Evolutionary conservation across 257 asterid species (phyloP).

Genomic region (Solanum gracilifrons): DNA sequence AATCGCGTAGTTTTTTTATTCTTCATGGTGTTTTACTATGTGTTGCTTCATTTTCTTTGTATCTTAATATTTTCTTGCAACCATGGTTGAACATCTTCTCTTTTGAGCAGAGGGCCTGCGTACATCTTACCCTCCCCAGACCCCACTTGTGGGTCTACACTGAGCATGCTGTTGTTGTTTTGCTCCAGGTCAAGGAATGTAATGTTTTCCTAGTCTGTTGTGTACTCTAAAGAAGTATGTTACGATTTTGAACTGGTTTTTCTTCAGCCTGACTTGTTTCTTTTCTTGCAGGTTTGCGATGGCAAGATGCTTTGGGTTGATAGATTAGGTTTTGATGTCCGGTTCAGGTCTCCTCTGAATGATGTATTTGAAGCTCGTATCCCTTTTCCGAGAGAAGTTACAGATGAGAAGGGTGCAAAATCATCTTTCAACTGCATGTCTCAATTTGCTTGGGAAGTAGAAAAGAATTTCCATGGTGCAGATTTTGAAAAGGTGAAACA

Average conservation of each 20-base stretch:
- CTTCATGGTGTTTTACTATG: neutral
- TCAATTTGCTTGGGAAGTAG: slow-evolving; percentile 96
- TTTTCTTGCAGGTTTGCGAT: slow-evolving; percentile 49
- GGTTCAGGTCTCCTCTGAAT: slow-evolving; percentile 38
- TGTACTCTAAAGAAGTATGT: neutral
- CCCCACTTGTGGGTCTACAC: neutral
- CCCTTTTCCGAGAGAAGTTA: slow-evolving; percentile 87
- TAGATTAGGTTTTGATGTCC: slow-evolving; percentile 80
- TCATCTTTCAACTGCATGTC: slow-evolving; percentile 95
- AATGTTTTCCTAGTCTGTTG: neutral
- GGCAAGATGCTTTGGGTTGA: slow-evolving; percentile 93
- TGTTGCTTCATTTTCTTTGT: neutral
- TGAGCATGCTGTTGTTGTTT: neutral
- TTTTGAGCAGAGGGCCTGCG: neutral
- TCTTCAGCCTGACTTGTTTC: neutral
- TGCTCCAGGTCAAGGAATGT: neutral
- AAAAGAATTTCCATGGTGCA: slow-evolving; percentile 48
- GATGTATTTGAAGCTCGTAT: slow-evolving; percentile 71
- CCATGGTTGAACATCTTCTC: neutral
- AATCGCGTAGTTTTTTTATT: neutral
- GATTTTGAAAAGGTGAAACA: slow-evolving; percentile 59
- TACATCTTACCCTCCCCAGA: neutral
- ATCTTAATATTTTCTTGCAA: neutral
- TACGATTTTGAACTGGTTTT: neutral
- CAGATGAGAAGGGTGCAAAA: slow-evolving; percentile 88